phyloP scores from a whole-genome alignment of 345 rosid genomes.

The Populus pruinosa region DNA sequence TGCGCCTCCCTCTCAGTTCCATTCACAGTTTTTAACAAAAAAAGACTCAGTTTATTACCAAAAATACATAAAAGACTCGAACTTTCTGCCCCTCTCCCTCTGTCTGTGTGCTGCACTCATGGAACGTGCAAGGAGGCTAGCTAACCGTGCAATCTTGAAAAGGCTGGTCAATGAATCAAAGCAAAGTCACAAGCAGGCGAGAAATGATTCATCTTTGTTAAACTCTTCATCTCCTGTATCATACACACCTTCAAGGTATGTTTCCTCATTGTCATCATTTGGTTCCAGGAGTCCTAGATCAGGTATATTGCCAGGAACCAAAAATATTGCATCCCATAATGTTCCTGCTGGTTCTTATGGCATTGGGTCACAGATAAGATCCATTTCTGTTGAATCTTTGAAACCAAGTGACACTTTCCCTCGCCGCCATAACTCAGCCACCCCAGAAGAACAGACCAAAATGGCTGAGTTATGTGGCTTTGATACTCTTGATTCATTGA shows the following conservation, averaged over 20 bases:
- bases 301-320: slow-evolving; percentile 26
- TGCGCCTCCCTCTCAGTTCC: slow-evolving; percentile 1
- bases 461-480: slow-evolving; percentile 79
- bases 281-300: slow-evolving; percentile 30
- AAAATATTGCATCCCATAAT: slow-evolving; percentile 14
- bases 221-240: slow-evolving; percentile 33
- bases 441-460: slow-evolving; percentile 74
- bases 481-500: slow-evolving; percentile 56
- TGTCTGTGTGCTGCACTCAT: slow-evolving; percentile 24
- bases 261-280: slow-evolving; percentile 68
- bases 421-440: slow-evolving; percentile 94
- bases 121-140: slow-evolving; percentile 93
- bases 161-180: slow-evolving; percentile 60
- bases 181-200: slow-evolving; percentile 35
- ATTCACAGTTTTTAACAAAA: neutral
- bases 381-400: slow-evolving; percentile 71
- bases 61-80: neutral
- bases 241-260: slow-evolving; percentile 62
- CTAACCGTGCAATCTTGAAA: slow-evolving; percentile 73
- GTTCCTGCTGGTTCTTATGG: slow-evolving; percentile 17
- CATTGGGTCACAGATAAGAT: slow-evolving; percentile 49
- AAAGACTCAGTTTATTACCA: neutral
- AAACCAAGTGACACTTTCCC: slow-evolving; percentile 75
- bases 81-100: slow-evolving; percentile 1
- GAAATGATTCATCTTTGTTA: slow-evolving; percentile 26